A percentile compares a stretch with the other conserved stretches of the same genome.
These are phyloP conservation scores for Coemansia sp. DNA, from an alignment of 192 early-diverging fungal species.

Conservation along the genomic window DNA sequence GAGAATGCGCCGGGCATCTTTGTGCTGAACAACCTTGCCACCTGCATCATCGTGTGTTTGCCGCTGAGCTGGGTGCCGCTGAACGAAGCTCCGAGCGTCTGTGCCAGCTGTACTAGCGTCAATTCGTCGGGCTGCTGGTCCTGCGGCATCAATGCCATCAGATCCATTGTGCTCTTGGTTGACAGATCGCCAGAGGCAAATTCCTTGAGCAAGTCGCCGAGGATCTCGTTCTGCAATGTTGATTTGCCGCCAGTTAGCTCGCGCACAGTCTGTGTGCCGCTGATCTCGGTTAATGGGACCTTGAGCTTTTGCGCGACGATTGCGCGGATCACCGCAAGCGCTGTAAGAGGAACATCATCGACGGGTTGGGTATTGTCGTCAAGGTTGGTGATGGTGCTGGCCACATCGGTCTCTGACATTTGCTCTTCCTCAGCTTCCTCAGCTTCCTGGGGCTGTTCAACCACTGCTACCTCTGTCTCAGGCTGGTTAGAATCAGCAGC, in stretches of 20 bases:
- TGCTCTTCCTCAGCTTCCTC: neutral
- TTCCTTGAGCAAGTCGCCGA: conserved; percentile 93
- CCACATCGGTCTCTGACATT: neutral
- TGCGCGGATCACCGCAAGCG: conserved; percentile 76
- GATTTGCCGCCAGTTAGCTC: conserved; percentile 95
- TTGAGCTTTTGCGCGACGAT: conserved; percentile 91
- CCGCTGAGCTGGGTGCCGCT: conserved; percentile 65
- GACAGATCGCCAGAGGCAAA: conserved; percentile 67
- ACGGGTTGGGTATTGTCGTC: conserved; percentile 30
- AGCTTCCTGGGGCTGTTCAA: too few relatives aligned
- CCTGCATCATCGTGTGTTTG: conserved; percentile 73
- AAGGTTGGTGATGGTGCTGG: conserved; percentile 15
- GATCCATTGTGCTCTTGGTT: conserved; percentile 52
- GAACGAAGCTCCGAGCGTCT: conserved; percentile 70
- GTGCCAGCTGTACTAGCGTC: conserved; percentile 79
- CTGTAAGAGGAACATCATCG: conserved; percentile 68
- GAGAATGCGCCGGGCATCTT: conserved; percentile 96
- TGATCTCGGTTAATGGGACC: conserved; percentile 73
- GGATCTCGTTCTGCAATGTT: conserved; percentile 95
- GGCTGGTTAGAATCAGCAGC: too few relatives aligned
- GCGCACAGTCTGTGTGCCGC: conserved; percentile 58
- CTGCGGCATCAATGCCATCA: conserved; percentile 68
- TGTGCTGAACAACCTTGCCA: conserved; percentile 79
- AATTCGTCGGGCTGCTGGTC: conserved; percentile 89
- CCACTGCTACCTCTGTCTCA: too few relatives aligned